Base-by-base conservation (phyloP, 805 yeast genomes). In the Vanderwaltozyma tropicalis region DNA sequence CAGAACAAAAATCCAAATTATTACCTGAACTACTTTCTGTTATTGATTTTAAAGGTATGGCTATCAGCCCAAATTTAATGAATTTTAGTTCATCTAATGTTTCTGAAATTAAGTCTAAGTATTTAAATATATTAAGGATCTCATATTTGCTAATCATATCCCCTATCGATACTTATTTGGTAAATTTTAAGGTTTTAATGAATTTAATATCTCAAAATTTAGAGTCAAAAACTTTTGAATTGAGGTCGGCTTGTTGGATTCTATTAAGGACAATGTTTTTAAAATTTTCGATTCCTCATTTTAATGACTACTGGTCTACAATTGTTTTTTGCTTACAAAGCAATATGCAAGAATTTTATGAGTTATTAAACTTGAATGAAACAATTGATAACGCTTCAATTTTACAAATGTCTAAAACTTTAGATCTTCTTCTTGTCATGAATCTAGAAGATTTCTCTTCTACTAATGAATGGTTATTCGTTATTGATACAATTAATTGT, bases 401-500 rank as follows among this genome's bases (percentile, higher is more conserved):
- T 4, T 70, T 73, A 21, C 72, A 73, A 39, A 82, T 80, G 0
- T 79, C 86, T 50, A 89, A 88, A 56, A 62, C 92, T 13, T 63
- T 92, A 33, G 98, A 89, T 53, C 69, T 82, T 22, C 56, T 87
- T 17, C 55, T 89, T 16, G 66, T 80, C 2, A 47, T 87, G 40
- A 74, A 77, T 27, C 69, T 70, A 30, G 96, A 88, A 53, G 95
- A 86, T 69, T 89, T 66, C 79, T 78, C 59, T 52, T 74, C 57
- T 53, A 61, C 61, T 8, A 61, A 74, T 43, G 92, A 86, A 50
- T 89, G 97, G 97, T 63, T 92, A 2, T 92, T 86, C 52, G 72
- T 89, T 10, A 69, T 78, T 20, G 85, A 81, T 48, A 76, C 74
- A 14, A 67, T 76, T 14, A 79, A 76, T 41, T 76, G 80, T 15